Evolutionary conservation across 2,329 filamentous ascomycete species (phyloP).

Genomic region (Hortaea sp.): DNA sequence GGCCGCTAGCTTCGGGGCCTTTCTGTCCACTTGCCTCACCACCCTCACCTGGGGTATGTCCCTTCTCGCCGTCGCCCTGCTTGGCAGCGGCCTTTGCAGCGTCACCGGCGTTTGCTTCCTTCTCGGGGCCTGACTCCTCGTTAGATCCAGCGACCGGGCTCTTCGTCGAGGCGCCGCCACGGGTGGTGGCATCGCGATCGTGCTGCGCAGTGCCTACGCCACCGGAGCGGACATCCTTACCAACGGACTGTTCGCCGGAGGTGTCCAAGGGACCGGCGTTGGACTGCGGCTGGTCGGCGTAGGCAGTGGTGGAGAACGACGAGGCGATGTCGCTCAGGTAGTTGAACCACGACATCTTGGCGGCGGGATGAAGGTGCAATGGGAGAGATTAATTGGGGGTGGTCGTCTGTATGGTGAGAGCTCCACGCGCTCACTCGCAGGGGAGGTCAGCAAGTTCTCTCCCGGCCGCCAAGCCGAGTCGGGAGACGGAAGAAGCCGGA

Average conservation of each 20-base stretch:
- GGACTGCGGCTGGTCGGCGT: conserved; percentile 49
- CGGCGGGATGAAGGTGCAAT: conserved; percentile 10
- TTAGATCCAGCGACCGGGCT: conserved; percentile 32
- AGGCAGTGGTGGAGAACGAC: conserved; percentile 52
- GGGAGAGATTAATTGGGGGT: background rate
- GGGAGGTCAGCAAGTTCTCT: too few species aligned
- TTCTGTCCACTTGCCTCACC: conserved; percentile 19
- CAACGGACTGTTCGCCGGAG: conserved; percentile 31
- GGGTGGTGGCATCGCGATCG: conserved; percentile 18
- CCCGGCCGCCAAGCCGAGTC: too few species aligned
- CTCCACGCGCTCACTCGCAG: too few species aligned
- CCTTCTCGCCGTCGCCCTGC: conserved; percentile 11
- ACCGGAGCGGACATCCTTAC: conserved; percentile 18
- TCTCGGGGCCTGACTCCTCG: conserved; percentile 33
- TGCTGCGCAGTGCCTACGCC: conserved; percentile 21
- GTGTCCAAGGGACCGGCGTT: conserved; percentile 35
- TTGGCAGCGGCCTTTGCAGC: conserved; percentile 9
- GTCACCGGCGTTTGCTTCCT: conserved; percentile 34
- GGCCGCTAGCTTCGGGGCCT: conserved; percentile 14
- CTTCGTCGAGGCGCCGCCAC: conserved; percentile 30
- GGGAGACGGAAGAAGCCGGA: too few species aligned
- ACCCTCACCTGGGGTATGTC: conserved; percentile 19
- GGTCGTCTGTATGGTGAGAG: background rate
- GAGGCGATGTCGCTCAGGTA: conserved; percentile 55
- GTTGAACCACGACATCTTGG: conserved; percentile 52